A percentile compares a stretch with the other conserved stretches of the same genome.
Conservation (phyloP, 163 green algal species). For the Smithsoniella earleae region DNA sequence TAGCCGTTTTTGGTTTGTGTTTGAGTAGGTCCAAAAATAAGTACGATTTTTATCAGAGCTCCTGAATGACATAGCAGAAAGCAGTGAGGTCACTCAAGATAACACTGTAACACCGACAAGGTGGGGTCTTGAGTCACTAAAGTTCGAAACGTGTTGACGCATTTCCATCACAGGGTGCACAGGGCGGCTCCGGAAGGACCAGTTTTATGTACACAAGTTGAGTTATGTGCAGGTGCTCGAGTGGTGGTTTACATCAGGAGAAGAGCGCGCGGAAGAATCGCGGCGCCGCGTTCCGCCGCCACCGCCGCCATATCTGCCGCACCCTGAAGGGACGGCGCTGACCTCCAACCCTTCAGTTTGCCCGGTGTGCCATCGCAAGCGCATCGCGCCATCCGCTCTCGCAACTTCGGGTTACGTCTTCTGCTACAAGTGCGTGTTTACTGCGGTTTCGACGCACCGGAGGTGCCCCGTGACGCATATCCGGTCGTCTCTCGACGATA, state of each 20-base stretch:
- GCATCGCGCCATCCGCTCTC: constrained; percentile 69
- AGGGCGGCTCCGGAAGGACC: too few relatives aligned
- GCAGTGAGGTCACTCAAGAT: too few relatives aligned
- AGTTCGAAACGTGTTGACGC: too few relatives aligned
- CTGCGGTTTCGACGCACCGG: constrained; percentile 48
- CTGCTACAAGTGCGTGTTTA: constrained; percentile 84
- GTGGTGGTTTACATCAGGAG: constrained; percentile 91
- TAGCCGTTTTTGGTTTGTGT: too few relatives aligned
- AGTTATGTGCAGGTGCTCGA: constrained; percentile 65
- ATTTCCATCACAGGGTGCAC: too few relatives aligned
- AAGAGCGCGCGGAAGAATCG: constrained; percentile 50
- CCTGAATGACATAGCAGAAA: too few relatives aligned
- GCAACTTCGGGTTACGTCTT: constrained; percentile 74
- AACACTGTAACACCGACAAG: too few relatives aligned
- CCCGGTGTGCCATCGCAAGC: constrained; percentile 62
- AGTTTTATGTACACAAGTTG: too few relatives aligned
- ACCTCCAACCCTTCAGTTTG: constrained; percentile 59
- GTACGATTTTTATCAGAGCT: too few relatives aligned
- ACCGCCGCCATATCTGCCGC: constrained; percentile 49
- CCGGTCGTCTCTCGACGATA: constrained; percentile 56
- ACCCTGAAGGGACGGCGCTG: constrained; percentile 53
- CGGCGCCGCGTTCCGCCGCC: constrained; percentile 54
- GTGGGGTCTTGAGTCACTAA: too few relatives aligned
- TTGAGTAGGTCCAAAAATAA: too few relatives aligned
- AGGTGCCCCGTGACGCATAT: constrained; percentile 72